These are phyloP conservation scores for Microdochium nivale DNA, from an alignment of 2,329 filamentous ascomycete genomes.

Conservation along the genomic window DNA sequence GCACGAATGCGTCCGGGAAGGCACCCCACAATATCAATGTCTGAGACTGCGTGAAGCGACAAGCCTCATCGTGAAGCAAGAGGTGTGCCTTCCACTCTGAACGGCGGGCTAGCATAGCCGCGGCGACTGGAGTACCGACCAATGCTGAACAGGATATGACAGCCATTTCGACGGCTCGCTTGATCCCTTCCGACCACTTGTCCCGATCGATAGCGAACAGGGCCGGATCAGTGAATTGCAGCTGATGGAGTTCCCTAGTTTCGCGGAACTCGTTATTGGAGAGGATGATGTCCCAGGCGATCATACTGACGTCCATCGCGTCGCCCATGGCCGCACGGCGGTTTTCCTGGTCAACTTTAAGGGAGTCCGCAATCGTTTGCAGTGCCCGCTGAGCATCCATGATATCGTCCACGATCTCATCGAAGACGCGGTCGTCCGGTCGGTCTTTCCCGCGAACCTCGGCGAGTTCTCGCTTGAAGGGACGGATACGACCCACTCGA, in stretches of 20 bases:
- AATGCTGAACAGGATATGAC: background rate
- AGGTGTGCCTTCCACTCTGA: background rate
- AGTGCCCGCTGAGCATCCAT: background rate
- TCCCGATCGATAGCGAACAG: background rate
- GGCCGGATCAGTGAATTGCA: background rate
- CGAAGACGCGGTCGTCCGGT: background rate
- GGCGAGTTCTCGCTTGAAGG: background rate
- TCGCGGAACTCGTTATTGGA: background rate
- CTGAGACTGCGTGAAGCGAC: background rate
- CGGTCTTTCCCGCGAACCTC: background rate
- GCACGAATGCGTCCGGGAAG: background rate
- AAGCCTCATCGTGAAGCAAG: background rate
- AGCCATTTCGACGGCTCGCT: background rate
- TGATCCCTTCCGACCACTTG: background rate
- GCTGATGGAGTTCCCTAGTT: background rate
- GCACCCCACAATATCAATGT: background rate
- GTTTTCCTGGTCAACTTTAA: background rate
- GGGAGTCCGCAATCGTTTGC: background rate
- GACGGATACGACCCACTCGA: background rate
- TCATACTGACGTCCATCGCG: background rate
- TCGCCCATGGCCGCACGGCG: background rate
- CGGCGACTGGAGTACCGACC: background rate
- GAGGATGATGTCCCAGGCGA: background rate
- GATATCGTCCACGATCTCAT: background rate
- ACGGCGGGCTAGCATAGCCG: background rate